Evolutionary conservation across 2,329 filamentous ascomycete genomes (phyloP).

Genomic region (Fusarium brevicatenulatum): DNA sequence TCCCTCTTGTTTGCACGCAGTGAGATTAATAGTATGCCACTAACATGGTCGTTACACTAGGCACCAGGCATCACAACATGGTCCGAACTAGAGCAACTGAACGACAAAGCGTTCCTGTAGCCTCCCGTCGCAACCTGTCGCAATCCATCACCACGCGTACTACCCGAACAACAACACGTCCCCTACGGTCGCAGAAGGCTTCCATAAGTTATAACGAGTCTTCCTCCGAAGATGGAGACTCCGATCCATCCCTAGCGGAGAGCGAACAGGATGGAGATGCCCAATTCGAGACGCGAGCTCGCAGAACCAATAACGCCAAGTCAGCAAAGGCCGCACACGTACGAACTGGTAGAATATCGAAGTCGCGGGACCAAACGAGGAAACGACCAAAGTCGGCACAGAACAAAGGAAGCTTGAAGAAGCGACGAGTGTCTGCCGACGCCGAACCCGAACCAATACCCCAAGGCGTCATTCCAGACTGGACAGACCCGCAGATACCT

Average conservation of each 20-base stretch:
- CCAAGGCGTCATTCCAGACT: constrained; percentile 58
- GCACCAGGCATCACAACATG: constrained; percentile 33
- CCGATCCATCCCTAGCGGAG: constrained; percentile 22
- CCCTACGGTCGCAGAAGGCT: constrained; percentile 29
- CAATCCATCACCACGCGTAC: constrained; percentile 25
- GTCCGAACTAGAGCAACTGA: constrained; percentile 44
- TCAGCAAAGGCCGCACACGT: not conserved
- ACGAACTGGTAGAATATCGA: constrained; percentile 16
- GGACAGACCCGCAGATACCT: constrained; percentile 65
- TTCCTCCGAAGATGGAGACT: constrained; percentile 22
- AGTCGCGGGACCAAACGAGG: constrained; percentile 10
- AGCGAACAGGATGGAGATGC: constrained; percentile 19
- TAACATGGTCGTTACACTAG: constrained; percentile 18
- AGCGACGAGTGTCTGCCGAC: constrained; percentile 26
- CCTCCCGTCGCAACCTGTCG: constrained; percentile 40
- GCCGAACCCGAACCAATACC: constrained; percentile 12
- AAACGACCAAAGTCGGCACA: constrained; percentile 29
- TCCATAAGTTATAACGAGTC: constrained; percentile 16
- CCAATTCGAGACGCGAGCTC: constrained; percentile 11
- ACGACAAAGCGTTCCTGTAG: constrained; percentile 12
- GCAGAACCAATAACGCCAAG: not conserved
- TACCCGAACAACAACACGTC: constrained; percentile 16
- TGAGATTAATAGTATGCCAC: not conserved
- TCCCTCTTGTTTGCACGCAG: not conserved
- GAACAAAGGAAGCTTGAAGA: constrained; percentile 30